Evolutionary conservation across 139 green algal species (phyloP).

Genomic region (Chlamydomonas applanata): DNA sequence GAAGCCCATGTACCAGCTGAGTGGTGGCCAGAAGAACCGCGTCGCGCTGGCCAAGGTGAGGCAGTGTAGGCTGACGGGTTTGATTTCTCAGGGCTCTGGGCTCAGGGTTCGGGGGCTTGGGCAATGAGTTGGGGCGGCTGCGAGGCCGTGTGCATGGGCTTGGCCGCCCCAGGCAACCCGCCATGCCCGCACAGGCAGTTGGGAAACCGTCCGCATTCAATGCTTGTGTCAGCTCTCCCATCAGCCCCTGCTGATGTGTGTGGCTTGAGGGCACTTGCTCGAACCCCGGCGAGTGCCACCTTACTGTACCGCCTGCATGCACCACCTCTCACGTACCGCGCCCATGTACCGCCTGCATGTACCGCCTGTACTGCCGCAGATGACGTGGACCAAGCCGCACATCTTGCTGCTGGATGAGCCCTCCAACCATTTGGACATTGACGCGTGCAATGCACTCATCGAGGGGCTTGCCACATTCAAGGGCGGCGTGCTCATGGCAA

Average conservation of each 20-base stretch:
- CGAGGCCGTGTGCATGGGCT: too few species aligned
- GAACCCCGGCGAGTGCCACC: too few species aligned
- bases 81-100: background rate
- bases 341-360: background rate
- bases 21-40: constrained; percentile 90
- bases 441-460: constrained; percentile 83
- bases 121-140: too few species aligned
- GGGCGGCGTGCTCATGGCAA: constrained; percentile 85
- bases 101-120: too few species aligned
- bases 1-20: constrained; percentile 89
- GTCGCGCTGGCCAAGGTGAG: constrained; percentile 85
- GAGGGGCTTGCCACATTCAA: constrained; percentile 77
- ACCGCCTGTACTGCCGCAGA: constrained; percentile 12
- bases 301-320: background rate
- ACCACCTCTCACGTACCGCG: background rate
- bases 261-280: too few species aligned
- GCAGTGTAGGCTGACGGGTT: background rate
- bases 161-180: too few species aligned
- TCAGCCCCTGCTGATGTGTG: too few species aligned
- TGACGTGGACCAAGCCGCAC: constrained; percentile 84
- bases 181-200: too few species aligned
- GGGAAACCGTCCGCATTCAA: too few species aligned
- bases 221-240: too few species aligned
- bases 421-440: constrained; percentile 89
- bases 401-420: constrained; percentile 89